Base-by-base conservation (phyloP, 345 rosid species). In the Lepidium aucheri region DNA sequence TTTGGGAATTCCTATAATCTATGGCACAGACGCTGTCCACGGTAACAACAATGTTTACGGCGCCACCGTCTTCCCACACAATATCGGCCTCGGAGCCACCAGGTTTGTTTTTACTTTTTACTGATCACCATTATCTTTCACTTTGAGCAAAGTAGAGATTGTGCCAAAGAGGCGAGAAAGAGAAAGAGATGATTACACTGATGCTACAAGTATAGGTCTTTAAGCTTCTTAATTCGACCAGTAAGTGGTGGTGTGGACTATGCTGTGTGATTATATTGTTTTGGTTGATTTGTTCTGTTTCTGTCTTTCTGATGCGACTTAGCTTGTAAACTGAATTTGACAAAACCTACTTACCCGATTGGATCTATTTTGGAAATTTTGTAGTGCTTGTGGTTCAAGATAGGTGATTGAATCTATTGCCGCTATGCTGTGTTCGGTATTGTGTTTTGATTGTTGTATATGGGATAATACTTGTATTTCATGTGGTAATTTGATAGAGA, bases 11-110 rank as follows among this genome's bases (percentile, higher is more conserved):
- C 97, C 98, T 0, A 52, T 90, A 3, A 78, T 93, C 10, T 90
- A 93, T 59, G 96, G 96, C 69, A 82, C 78, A 32, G 98, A 93
- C 83, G 98, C 98, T 6, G 97, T 92, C 65, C 98, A 92, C 69
- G 98, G 98, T 14, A 87, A 92, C 73, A 85, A 82, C 70, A 78
- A 68, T 45, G 79, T 93, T 58, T 90, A 86, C 61, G 97, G 94
- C 44, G 85, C 96, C 77, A 93, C 98, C 5, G 74, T 93, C 33
- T 93, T 88, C 68, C 94, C 92, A 45, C 98, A 90, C 71, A 93
- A 93, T 70, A 60, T 93, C 55, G 83, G 82, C 42, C 96, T 93
- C 54, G 98, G 98, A 71, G 94, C 96, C 49, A 83, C 96, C 30
- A 84, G 96, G 98, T 93, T 39, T 9, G 74, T 53, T 60, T 55